A percentile compares a stretch with the other conserved stretches of the same genome.
Conservation (phyloP, 495 filamentous ascomycete species). For the Bacidia rubella region DNA sequence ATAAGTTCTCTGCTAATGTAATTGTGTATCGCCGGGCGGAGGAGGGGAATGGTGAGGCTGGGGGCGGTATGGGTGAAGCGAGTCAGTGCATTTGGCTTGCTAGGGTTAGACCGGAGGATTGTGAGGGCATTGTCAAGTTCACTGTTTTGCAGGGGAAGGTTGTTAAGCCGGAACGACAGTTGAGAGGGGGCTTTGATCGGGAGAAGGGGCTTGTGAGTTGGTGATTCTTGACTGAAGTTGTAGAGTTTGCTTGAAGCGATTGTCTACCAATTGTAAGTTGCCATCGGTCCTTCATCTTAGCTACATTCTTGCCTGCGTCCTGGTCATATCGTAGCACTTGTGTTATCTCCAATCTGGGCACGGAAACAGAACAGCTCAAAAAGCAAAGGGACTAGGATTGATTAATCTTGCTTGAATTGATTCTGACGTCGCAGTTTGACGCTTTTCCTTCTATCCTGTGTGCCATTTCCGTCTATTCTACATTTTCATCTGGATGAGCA, state of each 20-base stretch:
- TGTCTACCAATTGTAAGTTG: too few species aligned
- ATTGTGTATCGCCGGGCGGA: constrained; percentile 69
- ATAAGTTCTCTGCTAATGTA: constrained; percentile 87
- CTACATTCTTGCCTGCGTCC: not conserved
- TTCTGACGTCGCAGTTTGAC: not conserved
- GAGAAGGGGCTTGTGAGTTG: constrained; percentile 70
- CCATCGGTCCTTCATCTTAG: not conserved
- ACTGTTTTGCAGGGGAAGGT: constrained; percentile 90
- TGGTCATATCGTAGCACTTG: too few species aligned
- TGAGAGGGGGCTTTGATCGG: constrained; percentile 85
- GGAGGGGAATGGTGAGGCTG: constrained; percentile 30
- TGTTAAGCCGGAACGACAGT: constrained; percentile 68
- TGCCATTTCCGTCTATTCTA: not conserved
- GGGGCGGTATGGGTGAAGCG: constrained; percentile 39
- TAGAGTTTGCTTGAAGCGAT: too few species aligned
- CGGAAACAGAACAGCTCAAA: too few species aligned
- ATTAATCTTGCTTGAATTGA: too few species aligned
- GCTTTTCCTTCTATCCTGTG: not conserved
- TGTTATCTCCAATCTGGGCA: too few species aligned
- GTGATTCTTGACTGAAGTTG: constrained; percentile 31
- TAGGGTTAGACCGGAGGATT: constrained; percentile 76
- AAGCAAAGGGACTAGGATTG: too few species aligned
- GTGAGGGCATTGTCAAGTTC: constrained; percentile 81
- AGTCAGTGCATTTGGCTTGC: constrained; percentile 92
- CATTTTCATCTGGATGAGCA: not conserved